These are phyloP conservation scores for Pythium oligandrum DNA, from an alignment of 352 stramenopile species.

Conservation along the genomic window DNA sequence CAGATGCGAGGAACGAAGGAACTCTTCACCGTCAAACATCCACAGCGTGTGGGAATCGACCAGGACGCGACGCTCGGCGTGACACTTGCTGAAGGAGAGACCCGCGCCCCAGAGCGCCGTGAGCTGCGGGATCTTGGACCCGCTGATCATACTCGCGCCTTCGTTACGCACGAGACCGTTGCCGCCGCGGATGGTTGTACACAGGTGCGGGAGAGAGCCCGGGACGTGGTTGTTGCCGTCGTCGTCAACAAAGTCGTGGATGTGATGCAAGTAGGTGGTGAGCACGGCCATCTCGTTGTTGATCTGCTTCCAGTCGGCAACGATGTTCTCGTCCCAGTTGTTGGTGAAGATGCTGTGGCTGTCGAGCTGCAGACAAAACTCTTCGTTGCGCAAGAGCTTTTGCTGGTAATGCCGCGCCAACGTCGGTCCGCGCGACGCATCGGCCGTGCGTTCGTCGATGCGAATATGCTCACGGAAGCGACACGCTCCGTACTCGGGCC, in stretches of 20 bases:
- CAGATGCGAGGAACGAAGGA: slow-evolving; percentile 27
- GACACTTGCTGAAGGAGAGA: slow-evolving; percentile 82
- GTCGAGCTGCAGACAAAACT: slow-evolving; percentile 84
- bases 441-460: slow-evolving; percentile 56
- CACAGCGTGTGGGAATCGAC: slow-evolving; percentile 76
- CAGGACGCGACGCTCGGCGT: slow-evolving; percentile 64
- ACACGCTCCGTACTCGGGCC: slow-evolving; percentile 55
- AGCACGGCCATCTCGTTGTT: slow-evolving; percentile 84
- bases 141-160: slow-evolving; percentile 76
- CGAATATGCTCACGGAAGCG: slow-evolving; percentile 69
- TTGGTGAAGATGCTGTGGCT: slow-evolving; percentile 86
- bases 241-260: slow-evolving; percentile 75
- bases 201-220: slow-evolving; percentile 64
- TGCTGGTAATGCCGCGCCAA: slow-evolving; percentile 79
- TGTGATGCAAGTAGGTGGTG: slow-evolving; percentile 77
- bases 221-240: slow-evolving; percentile 71
- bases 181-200: slow-evolving; percentile 62
- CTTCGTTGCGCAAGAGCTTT: slow-evolving; percentile 64
- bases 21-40: slow-evolving; percentile 44
- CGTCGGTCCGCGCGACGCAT: slow-evolving; percentile 73
- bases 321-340: slow-evolving; percentile 67
- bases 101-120: slow-evolving; percentile 70
- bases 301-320: slow-evolving; percentile 68
- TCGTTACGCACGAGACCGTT: slow-evolving; percentile 68
- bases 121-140: slow-evolving; percentile 69